Base-by-base conservation (phyloP, 2,329 filamentous ascomycete genomes). In the Diaporthe ilicicola region DNA sequence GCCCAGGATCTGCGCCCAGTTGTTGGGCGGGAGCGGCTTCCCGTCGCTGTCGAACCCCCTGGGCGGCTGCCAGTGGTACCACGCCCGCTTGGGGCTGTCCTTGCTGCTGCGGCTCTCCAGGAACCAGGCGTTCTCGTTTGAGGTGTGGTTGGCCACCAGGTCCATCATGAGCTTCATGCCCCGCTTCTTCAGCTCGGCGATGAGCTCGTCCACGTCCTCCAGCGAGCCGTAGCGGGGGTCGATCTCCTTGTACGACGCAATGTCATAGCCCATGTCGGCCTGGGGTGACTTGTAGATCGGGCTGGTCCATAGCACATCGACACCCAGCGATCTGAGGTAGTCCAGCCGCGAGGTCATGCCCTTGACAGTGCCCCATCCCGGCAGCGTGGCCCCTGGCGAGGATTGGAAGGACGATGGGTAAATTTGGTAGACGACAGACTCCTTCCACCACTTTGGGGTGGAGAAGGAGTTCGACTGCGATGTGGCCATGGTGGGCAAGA, bases 111-210 rank as follows among this genome's bases (percentile, higher is more conserved):
- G 82, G 22, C 87, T 87, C 74, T 89, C 84, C 55, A 84, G 80
- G 79, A 90, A 90, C 88, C 88, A 90, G 42, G 82, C 80, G 74
- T 90, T 88, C 77, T 89, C 82, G 73, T 85, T 80, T 53, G 80
- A 84, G 0, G 91, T 94, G 78, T 94, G 92, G 73, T 94, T 94
- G 67, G 93, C 88, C 1, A 94, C 92, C 12, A 94, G 81, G 76
- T 94, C 92, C 74, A 94, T 86, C 27, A 94, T 86, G 13, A 94
- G 82, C 77, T 90, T 91, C 87, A 94, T 92, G 2, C 86, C 88
- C 2, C 90, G 83, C 39, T 85, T 79, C 72, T 93, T 90, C 32
- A 89, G 86, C 29, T 86, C 86, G 59, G 88, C 79, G 67, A 91
- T 90, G 67, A 94, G 80, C 1, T 82, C 78, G 62, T 93, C 90